A percentile compares a stretch with the other conserved stretches of the same genome.
Conservation (phyloP, 2,329 filamentous ascomycete genomes). For the Epichloe glyceriae region DNA sequence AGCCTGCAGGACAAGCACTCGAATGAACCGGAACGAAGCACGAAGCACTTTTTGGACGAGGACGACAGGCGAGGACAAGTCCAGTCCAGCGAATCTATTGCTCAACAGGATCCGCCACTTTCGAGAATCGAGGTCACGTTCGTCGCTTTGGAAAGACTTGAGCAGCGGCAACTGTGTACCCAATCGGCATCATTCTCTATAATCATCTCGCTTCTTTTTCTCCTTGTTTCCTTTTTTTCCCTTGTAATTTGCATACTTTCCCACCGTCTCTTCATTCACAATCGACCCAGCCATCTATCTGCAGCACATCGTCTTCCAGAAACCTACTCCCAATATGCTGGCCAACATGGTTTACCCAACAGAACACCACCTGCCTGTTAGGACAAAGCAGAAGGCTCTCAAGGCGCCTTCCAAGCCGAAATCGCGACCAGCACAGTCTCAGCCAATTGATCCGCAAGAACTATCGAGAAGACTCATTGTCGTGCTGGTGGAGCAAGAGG, state of each 20-base stretch:
- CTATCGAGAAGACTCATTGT: constrained; percentile 37
- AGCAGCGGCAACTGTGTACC: not conserved
- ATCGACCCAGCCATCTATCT: not conserved
- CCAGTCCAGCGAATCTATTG: not conserved
- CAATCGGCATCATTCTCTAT: not conserved
- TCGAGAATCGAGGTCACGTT: not conserved
- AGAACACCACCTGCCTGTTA: constrained; percentile 2
- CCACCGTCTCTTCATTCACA: not conserved
- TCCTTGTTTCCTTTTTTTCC: not conserved
- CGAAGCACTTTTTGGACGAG: not conserved
- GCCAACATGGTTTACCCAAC: constrained; percentile 5
- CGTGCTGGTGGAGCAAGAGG: constrained; percentile 38
- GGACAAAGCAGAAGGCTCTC: not conserved
- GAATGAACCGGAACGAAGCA: not conserved
- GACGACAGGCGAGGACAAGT: not conserved
- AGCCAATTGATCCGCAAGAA: constrained; percentile 40
- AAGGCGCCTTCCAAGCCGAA: constrained; percentile 2
- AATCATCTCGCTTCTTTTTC: not conserved
- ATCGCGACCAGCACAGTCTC: constrained; percentile 12
- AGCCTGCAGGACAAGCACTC: not conserved
- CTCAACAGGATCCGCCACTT: not conserved
- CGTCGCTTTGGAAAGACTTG: not conserved
- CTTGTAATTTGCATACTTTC: not conserved
- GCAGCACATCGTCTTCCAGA: not conserved
- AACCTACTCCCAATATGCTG: constrained; percentile 5